These are phyloP conservation scores for Coprinopsis cinerea DNA, from an alignment of 768 basidiomycete genomes.

Conservation along the genomic window DNA sequence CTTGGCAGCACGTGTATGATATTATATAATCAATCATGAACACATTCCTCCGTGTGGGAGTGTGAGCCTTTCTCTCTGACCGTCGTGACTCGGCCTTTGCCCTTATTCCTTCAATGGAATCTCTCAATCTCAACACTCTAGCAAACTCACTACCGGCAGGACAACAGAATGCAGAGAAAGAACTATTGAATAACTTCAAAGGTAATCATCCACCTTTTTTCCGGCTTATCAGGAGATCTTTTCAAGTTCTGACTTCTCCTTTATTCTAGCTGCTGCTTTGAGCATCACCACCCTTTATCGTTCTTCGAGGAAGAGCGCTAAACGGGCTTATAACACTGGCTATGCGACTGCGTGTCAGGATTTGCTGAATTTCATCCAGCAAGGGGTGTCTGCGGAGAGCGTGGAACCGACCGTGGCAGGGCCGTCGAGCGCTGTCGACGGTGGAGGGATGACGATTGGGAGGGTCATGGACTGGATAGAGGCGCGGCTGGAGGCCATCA, in stretches of 20 bases:
- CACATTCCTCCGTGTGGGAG: too few species aligned
- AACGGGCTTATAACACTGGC: conserved; percentile 75
- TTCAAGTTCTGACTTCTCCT: conserved; percentile 1
- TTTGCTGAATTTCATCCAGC: conserved; percentile 75
- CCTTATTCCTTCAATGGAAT: too few species aligned
- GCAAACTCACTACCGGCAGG: conserved; percentile 67
- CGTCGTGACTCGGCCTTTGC: too few species aligned
- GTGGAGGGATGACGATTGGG: conserved; percentile 67
- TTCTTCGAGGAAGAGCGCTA: conserved; percentile 70
- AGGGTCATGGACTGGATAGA: conserved; percentile 84
- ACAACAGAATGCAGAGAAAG: conserved; percentile 76
- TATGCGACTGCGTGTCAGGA: conserved; percentile 79
- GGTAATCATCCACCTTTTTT: conserved; percentile 38
- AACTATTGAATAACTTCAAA: conserved; percentile 77
- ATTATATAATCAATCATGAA: too few species aligned
- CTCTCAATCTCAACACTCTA: conserved; percentile 74
- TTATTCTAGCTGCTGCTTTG: conserved; percentile 62
- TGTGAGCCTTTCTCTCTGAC: too few species aligned
- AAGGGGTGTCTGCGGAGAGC: conserved; percentile 60
- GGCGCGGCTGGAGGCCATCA: conserved; percentile 72
- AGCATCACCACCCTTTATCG: conserved; percentile 83
- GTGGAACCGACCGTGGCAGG: conserved; percentile 23
- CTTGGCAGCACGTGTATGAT: too few species aligned
- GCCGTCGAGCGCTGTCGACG: conserved; percentile 32
- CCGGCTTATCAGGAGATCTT: conserved; percentile 5